phyloP scores from a whole-genome alignment of 257 asterid genomes.

The Salvia splendens region DNA sequence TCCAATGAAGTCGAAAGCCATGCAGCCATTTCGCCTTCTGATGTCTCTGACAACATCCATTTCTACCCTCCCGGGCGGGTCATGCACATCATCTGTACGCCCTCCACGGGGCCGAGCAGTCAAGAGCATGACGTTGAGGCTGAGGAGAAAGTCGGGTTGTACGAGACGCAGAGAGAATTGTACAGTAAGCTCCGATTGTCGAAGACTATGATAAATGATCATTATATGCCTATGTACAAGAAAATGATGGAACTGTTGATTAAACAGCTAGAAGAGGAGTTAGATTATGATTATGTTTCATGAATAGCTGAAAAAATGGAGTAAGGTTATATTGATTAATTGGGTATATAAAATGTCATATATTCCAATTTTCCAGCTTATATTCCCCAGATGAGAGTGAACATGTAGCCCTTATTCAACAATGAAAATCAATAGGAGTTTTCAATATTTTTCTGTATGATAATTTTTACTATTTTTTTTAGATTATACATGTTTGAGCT shows the following conservation, averaged over 20 bases:
- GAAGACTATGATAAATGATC: slow-evolving; percentile 83
- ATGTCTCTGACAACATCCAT: slow-evolving; percentile 62
- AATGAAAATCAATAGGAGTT: background rate
- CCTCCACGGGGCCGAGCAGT: slow-evolving; percentile 41
- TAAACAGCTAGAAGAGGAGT: slow-evolving; percentile 66
- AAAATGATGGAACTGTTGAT: slow-evolving; percentile 86
- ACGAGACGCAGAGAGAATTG: slow-evolving; percentile 70
- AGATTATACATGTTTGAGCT: background rate
- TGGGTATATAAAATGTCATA: slow-evolving; percentile 24
- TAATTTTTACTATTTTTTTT: background rate
- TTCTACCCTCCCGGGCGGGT: slow-evolving; percentile 83
- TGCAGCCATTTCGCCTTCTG: slow-evolving; percentile 60
- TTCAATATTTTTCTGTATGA: background rate
- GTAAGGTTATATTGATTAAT: slow-evolving; percentile 13
- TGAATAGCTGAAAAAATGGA: slow-evolving; percentile 24
- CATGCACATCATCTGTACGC: slow-evolving; percentile 73
- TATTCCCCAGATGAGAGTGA: background rate
- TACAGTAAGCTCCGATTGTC: slow-evolving; percentile 83
- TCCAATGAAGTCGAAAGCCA: slow-evolving; percentile 63
- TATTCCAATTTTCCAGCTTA: slow-evolving; percentile 19
- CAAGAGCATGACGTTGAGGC: slow-evolving; percentile 32
- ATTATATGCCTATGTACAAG: slow-evolving; percentile 95
- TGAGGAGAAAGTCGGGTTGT: slow-evolving; percentile 66
- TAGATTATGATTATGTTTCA: slow-evolving; percentile 41
- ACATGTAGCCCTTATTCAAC: background rate